These are phyloP conservation scores for Gilbertella persicaria DNA, from an alignment of 371 early-diverging fungal genomes.

Conservation along the genomic window DNA sequence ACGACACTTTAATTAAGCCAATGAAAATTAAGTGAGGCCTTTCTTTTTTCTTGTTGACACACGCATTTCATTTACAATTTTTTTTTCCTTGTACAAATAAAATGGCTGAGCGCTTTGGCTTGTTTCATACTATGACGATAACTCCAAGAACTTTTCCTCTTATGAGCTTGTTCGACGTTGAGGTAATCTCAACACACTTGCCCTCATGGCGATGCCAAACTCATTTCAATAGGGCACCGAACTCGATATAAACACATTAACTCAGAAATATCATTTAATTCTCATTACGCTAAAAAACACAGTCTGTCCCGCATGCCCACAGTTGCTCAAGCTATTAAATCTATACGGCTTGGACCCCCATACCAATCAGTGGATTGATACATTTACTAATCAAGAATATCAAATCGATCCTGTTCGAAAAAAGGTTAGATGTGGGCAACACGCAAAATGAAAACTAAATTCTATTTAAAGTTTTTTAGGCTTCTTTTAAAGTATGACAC, in stretches of 20 bases:
- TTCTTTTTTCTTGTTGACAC: conserved; percentile 1
- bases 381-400: conserved; percentile 26
- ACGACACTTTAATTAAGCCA: too few species aligned
- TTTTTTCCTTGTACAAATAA: too few species aligned
- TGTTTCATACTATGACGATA: conserved; percentile 43
- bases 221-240: conserved; percentile 23
- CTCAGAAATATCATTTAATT: conserved; percentile 28
- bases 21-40: too few species aligned
- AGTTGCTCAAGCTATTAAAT: conserved; percentile 39
- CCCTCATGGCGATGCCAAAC: too few species aligned
- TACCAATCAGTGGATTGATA: conserved; percentile 24
- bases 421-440: conserved; percentile 17
- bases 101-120: conserved; percentile 18
- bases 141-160: conserved; percentile 39
- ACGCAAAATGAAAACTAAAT: not conserved
- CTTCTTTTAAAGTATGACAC: conserved; percentile 39
- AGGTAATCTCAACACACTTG: conserved; percentile 26
- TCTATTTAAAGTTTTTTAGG: conserved; percentile 26
- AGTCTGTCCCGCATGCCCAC: conserved; percentile 39
- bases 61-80: not conserved
- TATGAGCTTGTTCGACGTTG: conserved; percentile 28
- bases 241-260: conserved; percentile 30
- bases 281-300: conserved; percentile 39
- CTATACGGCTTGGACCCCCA: conserved; percentile 39
- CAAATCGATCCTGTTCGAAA: conserved; percentile 24